A percentile compares a stretch with the other conserved stretches of the same genome.
Conservation (phyloP, 2,329 filamentous ascomycete genomes). For the Hymenoscyphus fraxineus region DNA sequence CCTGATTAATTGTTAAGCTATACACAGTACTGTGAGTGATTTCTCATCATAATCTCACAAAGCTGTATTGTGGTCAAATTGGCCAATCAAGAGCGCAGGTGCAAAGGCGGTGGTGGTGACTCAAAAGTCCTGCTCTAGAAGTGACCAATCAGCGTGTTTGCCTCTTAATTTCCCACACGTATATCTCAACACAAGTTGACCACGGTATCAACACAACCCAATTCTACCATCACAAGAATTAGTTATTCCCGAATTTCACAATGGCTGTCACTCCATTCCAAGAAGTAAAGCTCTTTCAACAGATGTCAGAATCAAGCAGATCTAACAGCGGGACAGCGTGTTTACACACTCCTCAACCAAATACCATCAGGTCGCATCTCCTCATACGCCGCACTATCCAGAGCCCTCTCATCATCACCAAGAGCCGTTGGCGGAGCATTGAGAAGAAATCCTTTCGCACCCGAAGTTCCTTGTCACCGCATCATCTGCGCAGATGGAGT, state of each 20-base stretch:
- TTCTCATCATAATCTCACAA: no score
- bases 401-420: constrained; percentile 54
- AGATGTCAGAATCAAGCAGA: background rate
- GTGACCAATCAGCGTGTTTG: constrained; percentile 7
- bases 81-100: background rate
- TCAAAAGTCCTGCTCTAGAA: constrained; percentile 7
- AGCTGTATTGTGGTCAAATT: background rate
- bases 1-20: background rate
- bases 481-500: constrained; percentile 54
- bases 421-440: constrained; percentile 61
- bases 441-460: constrained; percentile 58
- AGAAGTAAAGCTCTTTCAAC: background rate
- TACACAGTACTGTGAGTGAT: no score
- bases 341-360: constrained; percentile 57
- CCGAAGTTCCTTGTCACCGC: constrained; percentile 58
- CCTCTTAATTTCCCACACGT: background rate
- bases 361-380: constrained; percentile 57
- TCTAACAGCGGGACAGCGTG: constrained; percentile 19
- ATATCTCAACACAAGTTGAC: background rate
- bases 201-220: background rate
- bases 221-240: background rate
- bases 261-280: constrained; percentile 7
- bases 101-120: background rate
- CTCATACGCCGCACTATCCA: constrained; percentile 56
- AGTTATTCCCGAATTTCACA: background rate